Base-by-base conservation (phyloP, 139 green algal genomes). In the Picochlorum sp. region DNA sequence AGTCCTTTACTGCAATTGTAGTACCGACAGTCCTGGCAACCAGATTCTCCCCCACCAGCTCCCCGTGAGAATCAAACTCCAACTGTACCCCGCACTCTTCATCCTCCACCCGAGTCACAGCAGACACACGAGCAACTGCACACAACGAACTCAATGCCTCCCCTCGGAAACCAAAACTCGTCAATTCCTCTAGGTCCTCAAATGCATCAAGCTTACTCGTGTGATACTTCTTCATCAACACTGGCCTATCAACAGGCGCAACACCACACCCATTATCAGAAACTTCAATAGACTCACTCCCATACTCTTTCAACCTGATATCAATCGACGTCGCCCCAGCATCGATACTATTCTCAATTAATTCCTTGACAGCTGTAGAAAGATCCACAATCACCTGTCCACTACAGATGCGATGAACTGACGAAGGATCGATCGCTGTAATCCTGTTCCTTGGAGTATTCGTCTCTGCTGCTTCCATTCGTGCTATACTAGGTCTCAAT, bases 281-380 rank as follows among this genome's bases (percentile, higher is more conserved):
- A 2, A 98, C 90, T 76, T 98, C 93, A 10, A 98, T 85, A 26
- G 89, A 63, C 63, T 94, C 81, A 4, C 60, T 66, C 18, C 92
- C 92, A 67, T 90, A 86, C 58, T 98, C 92, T 41, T 83, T 89
- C 3, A 98, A 62, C 10, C 82, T 73, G 5, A 95, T 77, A 80
- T 98, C 93, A 5, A 98, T 76, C 49, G 70, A 88, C 0, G 82
- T 95, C 3, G 94, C 92, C 1, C 90, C 88, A 2, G 93, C 93
- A 64, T 99, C 93, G 21, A 99, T 60, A 15, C 85, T 81, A 65
- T 99, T 99, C 57, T 99, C 93, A 15, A 99, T 73, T 5, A 99
- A 80, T 76, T 99, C 93, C 65, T 96, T 95, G 1, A 95, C 83
- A 1, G 87, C 86, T 10, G 81, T 88, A 9, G 85, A 75, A 20